Percentiles rank a stretch among this genome's conserved stretches.
These are phyloP conservation scores for Bipolaris bicolor DNA, from an alignment of 2,329 filamentous ascomycete species.

Conservation along the genomic window DNA sequence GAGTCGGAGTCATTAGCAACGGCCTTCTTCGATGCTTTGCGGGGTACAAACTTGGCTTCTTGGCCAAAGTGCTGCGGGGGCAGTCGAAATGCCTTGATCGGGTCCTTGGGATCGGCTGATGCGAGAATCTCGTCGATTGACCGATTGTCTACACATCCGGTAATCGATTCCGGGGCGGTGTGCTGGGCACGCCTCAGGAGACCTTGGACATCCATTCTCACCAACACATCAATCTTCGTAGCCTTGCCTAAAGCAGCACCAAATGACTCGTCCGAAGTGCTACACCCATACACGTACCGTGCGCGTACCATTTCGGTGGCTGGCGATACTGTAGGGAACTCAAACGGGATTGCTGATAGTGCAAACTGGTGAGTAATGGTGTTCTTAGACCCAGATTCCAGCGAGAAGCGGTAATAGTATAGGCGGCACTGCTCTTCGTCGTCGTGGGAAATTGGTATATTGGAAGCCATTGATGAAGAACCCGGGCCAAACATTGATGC, in stretches of 20 bases:
- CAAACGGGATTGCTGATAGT: slow-evolving; percentile 68
- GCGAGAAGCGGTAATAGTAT: slow-evolving; percentile 70
- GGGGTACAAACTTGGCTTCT: slow-evolving; percentile 69
- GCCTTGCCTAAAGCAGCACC: slow-evolving; percentile 67
- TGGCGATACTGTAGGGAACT: slow-evolving; percentile 68
- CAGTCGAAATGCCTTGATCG: slow-evolving; percentile 67
- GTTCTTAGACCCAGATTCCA: slow-evolving; percentile 45
- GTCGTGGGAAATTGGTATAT: slow-evolving; percentile 34
- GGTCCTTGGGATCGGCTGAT: slow-evolving; percentile 53
- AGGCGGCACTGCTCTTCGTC: slow-evolving; percentile 72
- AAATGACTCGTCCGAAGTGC: slow-evolving; percentile 63
- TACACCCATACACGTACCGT: slow-evolving; percentile 71
- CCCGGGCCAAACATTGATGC: slow-evolving; percentile 7
- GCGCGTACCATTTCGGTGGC: slow-evolving; percentile 62
- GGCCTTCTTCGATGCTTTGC: slow-evolving; percentile 16
- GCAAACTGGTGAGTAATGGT: slow-evolving; percentile 68
- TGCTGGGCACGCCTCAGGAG: slow-evolving; percentile 62
- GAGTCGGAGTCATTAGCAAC: slow-evolving; percentile 5
- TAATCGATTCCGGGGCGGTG: slow-evolving; percentile 57
- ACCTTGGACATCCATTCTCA: slow-evolving; percentile 63
- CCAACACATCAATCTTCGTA: slow-evolving; percentile 69
- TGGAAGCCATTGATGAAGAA: slow-evolving; percentile 17
- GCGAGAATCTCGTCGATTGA: slow-evolving; percentile 60
- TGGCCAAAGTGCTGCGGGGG: slow-evolving; percentile 68
- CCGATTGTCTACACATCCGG: slow-evolving; percentile 67